Evolutionary conservation across 2,329 filamentous ascomycete species (phyloP), one percentile per base, ranked within the genome.

Genomic region (Colletotrichum cereale): DNA sequence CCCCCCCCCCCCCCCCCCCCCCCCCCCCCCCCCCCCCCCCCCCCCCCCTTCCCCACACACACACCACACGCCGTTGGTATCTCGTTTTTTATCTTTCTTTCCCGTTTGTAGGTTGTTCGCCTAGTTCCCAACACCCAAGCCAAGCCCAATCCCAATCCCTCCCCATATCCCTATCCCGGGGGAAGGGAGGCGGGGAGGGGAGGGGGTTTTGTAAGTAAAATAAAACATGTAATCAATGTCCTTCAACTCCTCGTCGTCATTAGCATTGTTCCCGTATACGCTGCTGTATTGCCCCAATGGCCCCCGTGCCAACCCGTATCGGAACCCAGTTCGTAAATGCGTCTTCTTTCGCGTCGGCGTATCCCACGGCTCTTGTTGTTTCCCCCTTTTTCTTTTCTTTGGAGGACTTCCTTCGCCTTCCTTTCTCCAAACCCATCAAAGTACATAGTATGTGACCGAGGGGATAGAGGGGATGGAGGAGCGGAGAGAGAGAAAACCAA

Each of bases 201-300:
- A 44, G 26, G 29, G n/a, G n/a, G n/a, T n/a, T 53, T 21, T 53
- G 50, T 53, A 26, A 44, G 18, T 26, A 8, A 8, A 29, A n/a
- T n/a, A 50, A 50, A 29, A 26, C 6, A 31, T 31, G 2, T 18
- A 29, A 26, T 14, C 11, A 52, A 31, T 12, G 50, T 7, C 21
- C 57, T 7, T 31, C 57, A 61, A 61, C 42, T 61, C 57, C 42
- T 48, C 24, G 29, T 61, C 31, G 31, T 40, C 36, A 47, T 52
- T 44, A 44, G 50, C 60, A 24, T 47, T 61, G 40, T 24, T 24
- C 29, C 58, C n/a, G 16, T 62, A 4, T 36, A 29, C 29, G 36
- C 18, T 38, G 5, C 60, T 50, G 14, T 40, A 38, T 47, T 47
- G 44, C n/a, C 44, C 42, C 42, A n/a, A n/a, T 18, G 6, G 3